These are phyloP conservation scores for Colletotrichum incanum DNA, from an alignment of 2,329 filamentous ascomycete species.

Conservation along the genomic window DNA sequence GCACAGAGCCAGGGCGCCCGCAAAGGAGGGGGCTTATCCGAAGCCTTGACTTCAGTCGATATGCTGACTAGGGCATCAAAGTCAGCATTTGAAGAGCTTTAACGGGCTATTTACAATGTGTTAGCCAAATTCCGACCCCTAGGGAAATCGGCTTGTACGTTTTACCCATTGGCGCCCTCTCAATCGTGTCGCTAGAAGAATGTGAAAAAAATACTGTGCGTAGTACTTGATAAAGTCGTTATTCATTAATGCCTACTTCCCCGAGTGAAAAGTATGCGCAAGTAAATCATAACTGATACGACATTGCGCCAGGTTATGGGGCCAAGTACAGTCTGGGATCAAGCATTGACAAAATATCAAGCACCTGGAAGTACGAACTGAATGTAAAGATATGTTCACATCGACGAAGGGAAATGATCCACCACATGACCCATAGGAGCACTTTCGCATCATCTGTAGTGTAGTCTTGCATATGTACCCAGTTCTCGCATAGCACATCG, in stretches of 20 bases:
- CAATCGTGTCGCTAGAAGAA: too few relatives aligned
- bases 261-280: too few relatives aligned
- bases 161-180: background rate
- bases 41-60: background rate
- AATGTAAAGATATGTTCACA: background rate
- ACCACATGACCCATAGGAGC: background rate
- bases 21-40: background rate
- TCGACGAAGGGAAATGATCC: background rate
- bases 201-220: background rate
- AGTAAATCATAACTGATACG: too few relatives aligned
- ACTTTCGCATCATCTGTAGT: too few relatives aligned
- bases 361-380: background rate
- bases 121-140: background rate
- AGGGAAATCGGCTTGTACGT: background rate
- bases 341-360: background rate
- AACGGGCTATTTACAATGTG: background rate
- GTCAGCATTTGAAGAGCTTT: conserved; percentile 14
- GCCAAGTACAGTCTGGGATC: background rate
- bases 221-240: background rate
- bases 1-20: background rate
- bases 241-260: too few relatives aligned
- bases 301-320: background rate
- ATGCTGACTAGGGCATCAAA: conserved; percentile 4
- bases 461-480: background rate
- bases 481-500: background rate